phyloP scores from a whole-genome alignment of 345 rosid genomes.

The Melaleuca quinquenervia region DNA sequence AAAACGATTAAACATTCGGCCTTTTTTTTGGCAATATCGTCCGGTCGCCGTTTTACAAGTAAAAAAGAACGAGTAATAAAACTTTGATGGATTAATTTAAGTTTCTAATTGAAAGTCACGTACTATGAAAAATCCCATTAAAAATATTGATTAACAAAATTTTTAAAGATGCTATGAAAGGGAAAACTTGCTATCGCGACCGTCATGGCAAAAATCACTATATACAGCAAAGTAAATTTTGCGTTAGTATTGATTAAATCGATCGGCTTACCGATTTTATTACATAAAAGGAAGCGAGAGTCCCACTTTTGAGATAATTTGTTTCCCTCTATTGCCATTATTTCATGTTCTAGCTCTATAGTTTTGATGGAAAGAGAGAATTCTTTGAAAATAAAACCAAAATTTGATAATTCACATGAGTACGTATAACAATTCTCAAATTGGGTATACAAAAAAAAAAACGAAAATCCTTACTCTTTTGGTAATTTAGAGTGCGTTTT shows the following conservation, averaged over 20 bases:
- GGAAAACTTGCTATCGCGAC: neutral
- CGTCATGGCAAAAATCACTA: neutral
- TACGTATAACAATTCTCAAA: neutral
- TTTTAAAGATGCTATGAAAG: neutral
- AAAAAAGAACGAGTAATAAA: neutral
- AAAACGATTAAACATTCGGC: neutral
- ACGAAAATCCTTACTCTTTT: neutral
- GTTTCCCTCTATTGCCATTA: rapidly evolving
- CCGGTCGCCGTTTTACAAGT: neutral
- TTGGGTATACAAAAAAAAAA: neutral
- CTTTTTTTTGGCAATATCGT: neutral
- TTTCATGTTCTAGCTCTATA: neutral
- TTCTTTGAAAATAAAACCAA: neutral
- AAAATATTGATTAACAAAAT: neutral
- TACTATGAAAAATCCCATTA: neutral
- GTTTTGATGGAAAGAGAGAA: neutral
- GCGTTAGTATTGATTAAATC: rapidly evolving
- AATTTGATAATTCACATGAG: neutral
- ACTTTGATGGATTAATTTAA: neutral
- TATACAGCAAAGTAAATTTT: neutral
- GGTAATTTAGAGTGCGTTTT: rapidly evolving
- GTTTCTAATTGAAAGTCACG: neutral
- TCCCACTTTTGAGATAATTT: neutral
- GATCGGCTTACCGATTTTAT: neutral
- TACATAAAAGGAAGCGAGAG: neutral